Conservation (phyloP, 129 eudicot genomes). For the Helichrysum umbraculigerum region DNA sequence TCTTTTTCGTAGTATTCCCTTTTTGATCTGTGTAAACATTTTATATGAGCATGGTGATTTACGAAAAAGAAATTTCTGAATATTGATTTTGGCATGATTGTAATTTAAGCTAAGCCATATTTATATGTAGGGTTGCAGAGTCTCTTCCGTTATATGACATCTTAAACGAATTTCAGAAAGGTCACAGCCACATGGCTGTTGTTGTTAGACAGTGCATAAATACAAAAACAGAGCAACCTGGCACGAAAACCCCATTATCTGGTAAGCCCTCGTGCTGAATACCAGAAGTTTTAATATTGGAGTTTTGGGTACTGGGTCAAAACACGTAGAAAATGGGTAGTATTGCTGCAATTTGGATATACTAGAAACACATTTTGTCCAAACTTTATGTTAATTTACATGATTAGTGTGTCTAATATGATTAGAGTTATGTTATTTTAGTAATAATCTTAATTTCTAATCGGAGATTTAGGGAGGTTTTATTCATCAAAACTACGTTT, state of each 20-base stretch:
- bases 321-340: background rate
- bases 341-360: background rate
- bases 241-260: constrained; percentile 26
- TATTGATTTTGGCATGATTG: background rate
- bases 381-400: background rate
- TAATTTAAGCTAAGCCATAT: background rate
- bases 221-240: constrained; percentile 34
- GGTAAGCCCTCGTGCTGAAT: constrained; percentile 31
- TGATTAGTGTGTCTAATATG: background rate
- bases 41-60: background rate
- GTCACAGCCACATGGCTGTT: constrained; percentile 98
- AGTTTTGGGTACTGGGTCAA: background rate
- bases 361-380: background rate
- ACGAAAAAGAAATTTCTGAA: background rate
- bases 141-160: constrained; percentile 85
- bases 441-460: background rate
- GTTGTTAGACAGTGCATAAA: constrained; percentile 49
- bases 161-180: constrained; percentile 91
- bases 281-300: background rate
- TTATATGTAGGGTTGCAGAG: constrained; percentile 68
- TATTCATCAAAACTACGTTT: background rate
- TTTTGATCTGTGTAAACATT: background rate
- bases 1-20: background rate
- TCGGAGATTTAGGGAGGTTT: background rate
- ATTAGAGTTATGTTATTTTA: background rate